Evolutionary conservation across 2,329 filamentous ascomycete genomes (phyloP), one percentile per base, ranked within the genome.

Genomic region (Fusarium annulatum): DNA sequence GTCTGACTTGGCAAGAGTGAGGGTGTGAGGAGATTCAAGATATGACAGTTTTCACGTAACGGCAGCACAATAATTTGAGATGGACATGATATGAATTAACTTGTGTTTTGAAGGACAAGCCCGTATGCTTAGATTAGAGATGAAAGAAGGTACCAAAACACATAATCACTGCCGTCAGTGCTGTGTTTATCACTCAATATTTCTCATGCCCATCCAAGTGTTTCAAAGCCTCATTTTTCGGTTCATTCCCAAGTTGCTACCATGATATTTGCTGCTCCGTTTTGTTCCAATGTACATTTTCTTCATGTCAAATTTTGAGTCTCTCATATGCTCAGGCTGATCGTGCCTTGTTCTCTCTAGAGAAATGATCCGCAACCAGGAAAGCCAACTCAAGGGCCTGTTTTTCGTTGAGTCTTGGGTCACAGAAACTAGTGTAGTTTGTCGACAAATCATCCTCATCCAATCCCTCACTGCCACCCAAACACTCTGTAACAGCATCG

Each of bases 351-450:
- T 73, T 68, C 71, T 84, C 80, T 58, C 81, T 80, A 4, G 88
- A 84, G 73, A 87, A 96, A 79, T 95, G 93, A 9, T 94, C 94
- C 0, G 96, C 96, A 53, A 99, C 92, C 78, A 98, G 84, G 82
- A 99, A 99, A 0, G 96, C 95, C 81, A 98, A 83, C 85, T 99
- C 96, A 19, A 99, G 87, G 2, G 96, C 95, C 86, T 99, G 96
- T 85, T 98, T 98, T 88, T 98, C 96, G 80, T 99, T 99, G 75
- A 99, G 85, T 30, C 96, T 86, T 9, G 96, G 96, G 81, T 99
- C 96, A 82, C 96, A 99, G 86, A 96, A 98, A 42, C 93, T 97
- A 9, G 95, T 97, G 83, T 99, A 99, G 79, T 97, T 95, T 73
- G 94, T 89, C 5, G 92, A 92, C 77, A 99, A 81, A 79, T 98